Evolutionary conservation across 2,329 filamentous ascomycete species (phyloP), one percentile per base, ranked within the genome.

Genomic region (Hirsutella thompsonii): DNA sequence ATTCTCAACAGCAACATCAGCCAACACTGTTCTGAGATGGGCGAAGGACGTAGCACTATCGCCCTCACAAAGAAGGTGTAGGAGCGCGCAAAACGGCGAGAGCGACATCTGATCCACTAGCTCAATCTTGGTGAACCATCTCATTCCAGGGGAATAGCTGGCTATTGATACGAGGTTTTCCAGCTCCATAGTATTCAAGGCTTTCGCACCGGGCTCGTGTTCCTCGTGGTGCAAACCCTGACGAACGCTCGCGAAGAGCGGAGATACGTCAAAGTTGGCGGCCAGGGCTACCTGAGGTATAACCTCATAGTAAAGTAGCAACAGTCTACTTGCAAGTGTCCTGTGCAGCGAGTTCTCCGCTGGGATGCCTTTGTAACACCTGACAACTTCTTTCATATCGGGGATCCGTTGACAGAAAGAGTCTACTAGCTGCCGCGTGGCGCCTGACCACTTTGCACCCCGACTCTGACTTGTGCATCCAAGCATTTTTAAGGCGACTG

Each of bases 191-290:
- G 83, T 58, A 19, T 76, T 67, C 37, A 89, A 64, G 1, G 69
- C 69, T 38, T 68, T 60, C 38, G 70, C 62, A 40, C 67, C 61
- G 3, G 62, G 59, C 37, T 75, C 67, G 34, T 71, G 67, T 3
- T 67, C 60, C 14, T 69, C 64, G 13, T 70, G 59, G 35, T 82
- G 75, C 9, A 86, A 60, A 26, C 70, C 69, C 42, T 73, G 68
- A 36, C 96, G 64, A 1, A 80, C 73, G 44, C 78, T 74, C 8
- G 81, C 78, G 14, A 98, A 69, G 18, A 83, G 72, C 1, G 82
- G 66, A 0, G 90, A 92, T 4, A 94, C 81, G 54, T 96, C 92
- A 52, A 95, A 92, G 48, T 83, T 92, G 50, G 88, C 83, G 47
- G 82, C 80, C 13, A 93, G 68, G 1, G 88, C 87, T 20, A 85